These are phyloP conservation scores for Bipolaris sorokiniana DNA, from an alignment of 2,329 filamentous ascomycete genomes.

Conservation along the genomic window DNA sequence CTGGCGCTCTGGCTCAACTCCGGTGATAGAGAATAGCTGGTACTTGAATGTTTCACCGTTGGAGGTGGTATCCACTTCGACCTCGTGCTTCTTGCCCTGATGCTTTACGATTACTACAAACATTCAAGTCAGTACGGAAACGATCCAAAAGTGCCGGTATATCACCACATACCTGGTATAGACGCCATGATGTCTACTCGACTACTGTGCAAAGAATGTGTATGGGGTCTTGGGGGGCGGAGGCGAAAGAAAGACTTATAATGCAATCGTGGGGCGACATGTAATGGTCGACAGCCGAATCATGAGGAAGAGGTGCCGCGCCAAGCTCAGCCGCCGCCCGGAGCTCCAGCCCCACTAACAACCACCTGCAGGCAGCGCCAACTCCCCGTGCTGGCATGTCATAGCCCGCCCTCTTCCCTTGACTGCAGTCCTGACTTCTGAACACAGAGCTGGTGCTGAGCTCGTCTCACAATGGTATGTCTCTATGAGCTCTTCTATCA, in stretches of 20 bases:
- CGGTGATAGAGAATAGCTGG: slow-evolving; percentile 92
- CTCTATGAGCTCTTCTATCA: neutral
- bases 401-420: slow-evolving; percentile 28
- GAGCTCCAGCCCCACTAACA: slow-evolving; percentile 36
- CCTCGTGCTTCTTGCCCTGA: slow-evolving; percentile 90
- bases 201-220: slow-evolving; percentile 4
- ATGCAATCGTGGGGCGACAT: slow-evolving; percentile 40
- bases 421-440: slow-evolving; percentile 24
- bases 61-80: slow-evolving; percentile 84
- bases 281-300: slow-evolving; percentile 34
- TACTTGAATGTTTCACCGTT: slow-evolving; percentile 94
- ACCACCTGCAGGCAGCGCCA: slow-evolving; percentile 35
- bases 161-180: slow-evolving; percentile 42
- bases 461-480: slow-evolving; percentile 40
- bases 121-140: slow-evolving; percentile 28
- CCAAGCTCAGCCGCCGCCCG: slow-evolving; percentile 20
- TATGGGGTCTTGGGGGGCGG: slow-evolving; percentile 5
- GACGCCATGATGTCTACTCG: slow-evolving; percentile 40
- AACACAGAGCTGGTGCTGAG: slow-evolving; percentile 27
- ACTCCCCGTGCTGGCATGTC: slow-evolving; percentile 39
- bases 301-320: slow-evolving; percentile 36
- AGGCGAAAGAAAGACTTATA: slow-evolving; percentile 25
- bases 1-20: slow-evolving; percentile 93
- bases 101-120: slow-evolving; percentile 86
- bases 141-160: neutral